Evolutionary conservation across 345 rosid genomes (phyloP).

Genomic region (Clausena lansium): DNA sequence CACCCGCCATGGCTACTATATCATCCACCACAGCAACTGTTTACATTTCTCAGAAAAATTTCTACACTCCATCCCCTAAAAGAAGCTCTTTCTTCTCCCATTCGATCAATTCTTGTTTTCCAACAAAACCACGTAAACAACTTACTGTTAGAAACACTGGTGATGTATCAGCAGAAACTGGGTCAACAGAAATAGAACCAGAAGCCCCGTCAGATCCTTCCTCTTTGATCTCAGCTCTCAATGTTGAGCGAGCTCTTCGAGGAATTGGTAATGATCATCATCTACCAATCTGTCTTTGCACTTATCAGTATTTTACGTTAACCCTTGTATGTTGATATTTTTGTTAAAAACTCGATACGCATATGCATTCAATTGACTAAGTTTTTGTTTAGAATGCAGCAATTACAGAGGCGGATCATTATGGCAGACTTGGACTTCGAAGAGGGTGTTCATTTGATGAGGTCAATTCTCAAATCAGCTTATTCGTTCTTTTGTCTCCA

Average conservation of each 20-base stretch:
- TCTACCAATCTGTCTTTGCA: background rate
- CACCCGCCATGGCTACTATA: constrained; percentile 25
- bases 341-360: too few species aligned
- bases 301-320: background rate
- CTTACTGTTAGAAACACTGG: constrained; percentile 28
- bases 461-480: constrained; percentile 25
- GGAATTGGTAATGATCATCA: constrained; percentile 58
- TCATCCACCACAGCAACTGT: constrained; percentile 25
- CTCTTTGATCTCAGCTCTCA: constrained; percentile 69
- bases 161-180: constrained; percentile 36
- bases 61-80: background rate
- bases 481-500: background rate
- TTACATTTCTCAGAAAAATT: constrained; percentile 15
- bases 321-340: too few species aligned
- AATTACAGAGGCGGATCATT: constrained; percentile 83
- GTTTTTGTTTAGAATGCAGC: constrained; percentile 67
- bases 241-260: constrained; percentile 81
- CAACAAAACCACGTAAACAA: constrained; percentile 16
- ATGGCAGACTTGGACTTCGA: constrained; percentile 59
- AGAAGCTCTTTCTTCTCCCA: constrained; percentile 2
- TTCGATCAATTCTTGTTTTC: constrained; percentile 4
- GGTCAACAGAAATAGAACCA: constrained; percentile 30
- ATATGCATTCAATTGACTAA: constrained; percentile 17
- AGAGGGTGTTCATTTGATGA: constrained; percentile 64
- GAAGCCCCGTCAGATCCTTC: constrained; percentile 52